These are phyloP conservation scores for Amphirosellinia nigrospora DNA, from an alignment of 495 filamentous ascomycete species.

Conservation along the genomic window DNA sequence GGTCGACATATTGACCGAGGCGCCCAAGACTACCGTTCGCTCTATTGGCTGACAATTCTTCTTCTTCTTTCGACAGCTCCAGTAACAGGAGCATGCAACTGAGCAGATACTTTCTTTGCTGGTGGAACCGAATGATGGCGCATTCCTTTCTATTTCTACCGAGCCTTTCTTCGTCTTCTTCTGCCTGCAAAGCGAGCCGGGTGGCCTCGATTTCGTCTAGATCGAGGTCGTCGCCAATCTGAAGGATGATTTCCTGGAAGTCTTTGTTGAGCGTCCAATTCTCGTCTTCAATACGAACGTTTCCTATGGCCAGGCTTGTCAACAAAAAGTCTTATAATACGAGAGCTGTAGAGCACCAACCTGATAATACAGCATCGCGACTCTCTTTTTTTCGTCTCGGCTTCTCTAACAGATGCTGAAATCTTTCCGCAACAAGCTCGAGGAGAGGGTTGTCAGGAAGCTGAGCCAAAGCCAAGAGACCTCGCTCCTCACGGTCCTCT, in stretches of 20 bases:
- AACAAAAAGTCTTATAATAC: slow-evolving; percentile 34
- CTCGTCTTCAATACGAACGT: slow-evolving; percentile 69
- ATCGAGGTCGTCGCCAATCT: slow-evolving; percentile 84
- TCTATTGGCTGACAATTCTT: slow-evolving; percentile 51
- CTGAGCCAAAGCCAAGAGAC: slow-evolving; percentile 49
- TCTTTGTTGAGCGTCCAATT: slow-evolving; percentile 85
- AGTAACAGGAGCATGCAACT: slow-evolving; percentile 81
- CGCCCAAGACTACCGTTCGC: slow-evolving; percentile 44
- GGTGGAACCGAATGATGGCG: slow-evolving; percentile 84
- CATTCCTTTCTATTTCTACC: slow-evolving; percentile 72
- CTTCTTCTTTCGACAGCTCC: slow-evolving; percentile 65
- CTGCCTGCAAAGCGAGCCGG: slow-evolving; percentile 69
- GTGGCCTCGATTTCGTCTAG: slow-evolving; percentile 90
- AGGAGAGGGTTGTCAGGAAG: slow-evolving; percentile 60
- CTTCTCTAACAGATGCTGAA: slow-evolving; percentile 79
- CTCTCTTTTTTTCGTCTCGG: slow-evolving; percentile 71
- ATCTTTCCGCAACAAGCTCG: slow-evolving; percentile 70
- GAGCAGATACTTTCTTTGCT: slow-evolving; percentile 75
- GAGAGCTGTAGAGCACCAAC: slow-evolving; percentile 46
- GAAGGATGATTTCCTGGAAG: slow-evolving; percentile 78
- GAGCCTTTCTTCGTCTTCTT: slow-evolving; percentile 66
- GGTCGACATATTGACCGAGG: slow-evolving; percentile 44
- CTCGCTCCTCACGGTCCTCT: slow-evolving; percentile 63
- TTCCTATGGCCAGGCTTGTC: slow-evolving; percentile 59
- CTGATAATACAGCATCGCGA: slow-evolving; percentile 55